Evolutionary conservation across 163 green algal species (phyloP).

Genomic region (Scenedesmus sp.): DNA sequence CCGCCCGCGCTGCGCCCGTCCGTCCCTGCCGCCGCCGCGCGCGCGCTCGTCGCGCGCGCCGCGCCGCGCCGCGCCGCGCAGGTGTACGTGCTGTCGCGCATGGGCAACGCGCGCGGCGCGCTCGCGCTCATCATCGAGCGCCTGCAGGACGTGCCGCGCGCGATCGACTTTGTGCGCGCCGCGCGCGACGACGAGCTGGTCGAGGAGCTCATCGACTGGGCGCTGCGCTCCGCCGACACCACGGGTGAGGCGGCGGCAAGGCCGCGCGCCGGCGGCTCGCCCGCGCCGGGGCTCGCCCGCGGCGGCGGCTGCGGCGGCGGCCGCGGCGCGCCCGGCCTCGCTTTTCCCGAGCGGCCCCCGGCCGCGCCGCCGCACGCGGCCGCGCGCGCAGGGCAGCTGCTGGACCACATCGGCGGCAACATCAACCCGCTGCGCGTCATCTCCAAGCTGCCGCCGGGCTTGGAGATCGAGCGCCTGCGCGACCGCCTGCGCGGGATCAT

Average conservation of each 20-base stretch:
- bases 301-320: too few species aligned
- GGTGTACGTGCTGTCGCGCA: conserved; percentile 91
- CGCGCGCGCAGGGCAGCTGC: conserved; percentile 71
- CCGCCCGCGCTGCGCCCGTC: too few species aligned
- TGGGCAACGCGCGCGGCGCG: conserved; percentile 83
- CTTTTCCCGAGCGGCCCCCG: too few species aligned
- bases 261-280: too few species aligned
- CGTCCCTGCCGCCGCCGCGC: too few species aligned
- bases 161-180: conserved; percentile 89
- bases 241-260: conserved; percentile 61
- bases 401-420: conserved; percentile 89
- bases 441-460: conserved; percentile 76
- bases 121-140: conserved; percentile 91
- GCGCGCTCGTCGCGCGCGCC: too few species aligned
- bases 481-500: conserved; percentile 89
- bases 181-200: conserved; percentile 91
- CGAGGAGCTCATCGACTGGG: conserved; percentile 88
- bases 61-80: conserved; percentile 6
- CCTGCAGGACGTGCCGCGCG: conserved; percentile 82
- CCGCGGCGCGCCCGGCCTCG: too few species aligned
- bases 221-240: conserved; percentile 60
- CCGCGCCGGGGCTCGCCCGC: too few species aligned
- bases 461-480: conserved; percentile 78
- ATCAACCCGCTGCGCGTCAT: conserved; percentile 92
- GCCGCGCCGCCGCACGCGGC: too few species aligned